Evolutionary conservation across 139 green algal genomes (phyloP), one percentile per base, ranked within the genome.

Genomic region (Chlorella sorokiniana): DNA sequence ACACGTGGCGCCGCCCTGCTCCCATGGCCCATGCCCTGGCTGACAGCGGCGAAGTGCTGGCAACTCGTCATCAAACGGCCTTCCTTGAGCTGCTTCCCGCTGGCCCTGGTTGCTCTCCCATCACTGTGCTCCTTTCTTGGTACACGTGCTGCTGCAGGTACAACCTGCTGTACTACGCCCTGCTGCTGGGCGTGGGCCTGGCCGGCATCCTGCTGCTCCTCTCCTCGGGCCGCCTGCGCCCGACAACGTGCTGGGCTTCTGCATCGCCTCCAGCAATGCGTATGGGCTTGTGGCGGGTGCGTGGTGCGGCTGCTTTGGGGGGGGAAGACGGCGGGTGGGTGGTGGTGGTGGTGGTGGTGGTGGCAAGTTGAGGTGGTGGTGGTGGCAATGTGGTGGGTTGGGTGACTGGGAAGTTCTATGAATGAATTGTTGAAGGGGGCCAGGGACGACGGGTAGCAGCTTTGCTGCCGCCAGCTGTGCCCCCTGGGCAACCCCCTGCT

Each of bases 211-310:
- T 91, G 63, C 52, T 90, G 71, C 77, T 91, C 51, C 84, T 91
- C 23, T 41, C 84, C n/a, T 72, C 81, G 6, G 72, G 78, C 9
- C 72, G 75, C 23, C 73, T 92, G 54, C 51, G 33, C 65, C 81
- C 37, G 61, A 41, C n/a, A 90, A 92, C 25, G 74, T 93, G 23
- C 38, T 93, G 10, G 90, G 90, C 65, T 93, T 93, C 78, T 77
- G 72, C 62, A 91, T 93, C 37, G 90, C 88, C 2, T 71, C 75
- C 22, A 45, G 63, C 51, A 93, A 93, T 48, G 86, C 88, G 6
- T 91, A 90, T 61, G 88, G 88, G 27, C 64, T 92, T 29, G 85
- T 92, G 27, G 87, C 82, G 70, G 82, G 83, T 84, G 68, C 11
- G 82, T n/a, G 23, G 37, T 8, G 67, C 20, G 37, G 37, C 67